Evolutionary conservation across 2,329 filamentous ascomycete species (phyloP), one percentile per base, ranked within the genome.

Genomic region (Diaporthe citri): DNA sequence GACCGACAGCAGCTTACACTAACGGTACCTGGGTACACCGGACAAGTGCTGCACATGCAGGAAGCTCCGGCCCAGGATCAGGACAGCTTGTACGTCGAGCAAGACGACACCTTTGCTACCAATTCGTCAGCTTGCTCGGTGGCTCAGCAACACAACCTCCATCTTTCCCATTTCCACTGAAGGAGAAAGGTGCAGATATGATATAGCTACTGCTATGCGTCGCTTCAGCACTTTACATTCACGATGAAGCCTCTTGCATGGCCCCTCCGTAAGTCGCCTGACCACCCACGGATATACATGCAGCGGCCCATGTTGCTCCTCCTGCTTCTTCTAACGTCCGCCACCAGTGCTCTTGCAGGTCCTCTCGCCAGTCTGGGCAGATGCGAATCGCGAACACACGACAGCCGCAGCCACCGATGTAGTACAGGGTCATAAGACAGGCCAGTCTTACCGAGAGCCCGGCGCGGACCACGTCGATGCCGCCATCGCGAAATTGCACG

Each of bases 381-480:
- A 82, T 56, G 85, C 87, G 43, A 82, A 85, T 55, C 80, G 79
- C 0, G 77, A 78, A 15, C 74, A 80, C n/a, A 72, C 36, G n/a
- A 72, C 76, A 41, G 72, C 57, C 36, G 57, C 73, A 31, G 74
- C 71, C 3, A 48, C 75, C 25, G 76, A 77, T 20, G 67, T 77
- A 41, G 62, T 77, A 15, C 67, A 75, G 5, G 28, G 71, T 25
- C 76, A 77, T 74, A 74, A 77, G 56, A 39, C 71, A 22, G 60
- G 43, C 43, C 67, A 73, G 39, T 69, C 76, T 25, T 62, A 78
- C 74, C 67, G 72, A 67, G 67, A 71, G 43, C 13, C 76, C 89
- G 89, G 88, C 55, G 86, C 86, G 78, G 88, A 90, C 67, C 83
- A 89, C 22, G 88, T 91, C 73, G 87, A 89, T 60, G 84, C 86